A percentile compares a stretch with the other conserved stretches of the same genome.
These are phyloP conservation scores for Aristolochia fimbriata DNA, from an alignment of 164 flowering plant genomes.

Conservation along the genomic window DNA sequence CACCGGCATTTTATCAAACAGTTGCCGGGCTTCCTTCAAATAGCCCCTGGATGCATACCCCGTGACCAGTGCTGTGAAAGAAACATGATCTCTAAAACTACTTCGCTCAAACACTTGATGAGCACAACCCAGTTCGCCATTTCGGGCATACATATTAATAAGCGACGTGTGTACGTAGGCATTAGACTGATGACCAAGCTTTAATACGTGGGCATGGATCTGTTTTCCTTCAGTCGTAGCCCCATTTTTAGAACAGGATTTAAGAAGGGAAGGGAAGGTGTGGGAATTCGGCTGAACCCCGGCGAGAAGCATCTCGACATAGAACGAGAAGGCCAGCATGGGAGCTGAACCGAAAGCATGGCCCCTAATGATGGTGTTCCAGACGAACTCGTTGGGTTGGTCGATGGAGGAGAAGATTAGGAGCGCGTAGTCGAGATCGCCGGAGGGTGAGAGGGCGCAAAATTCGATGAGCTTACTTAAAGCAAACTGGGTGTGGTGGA, in stretches of 20 bases:
- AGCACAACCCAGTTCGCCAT: conserved; percentile 47
- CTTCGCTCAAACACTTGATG: conserved; percentile 53
- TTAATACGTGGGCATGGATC: conserved; percentile 53
- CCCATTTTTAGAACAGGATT: conserved; percentile 36
- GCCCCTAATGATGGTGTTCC: conserved; percentile 64
- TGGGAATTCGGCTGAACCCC: conserved; percentile 55
- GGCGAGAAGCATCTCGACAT: conserved; percentile 33
- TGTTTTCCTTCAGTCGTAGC: conserved; percentile 39
- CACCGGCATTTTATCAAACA: conserved; percentile 59
- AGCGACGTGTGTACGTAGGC: conserved; percentile 56
- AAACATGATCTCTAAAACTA: conserved; percentile 41
- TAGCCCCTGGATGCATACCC: conserved; percentile 44
- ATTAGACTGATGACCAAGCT: conserved; percentile 46
- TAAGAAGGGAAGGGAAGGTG: conserved; percentile 66
- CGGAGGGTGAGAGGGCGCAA: conserved; percentile 50
- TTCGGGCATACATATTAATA: conserved; percentile 48
- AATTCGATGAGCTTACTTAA: conserved; percentile 55
- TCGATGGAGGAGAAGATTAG: conserved; percentile 36
- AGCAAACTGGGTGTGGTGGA: conserved; percentile 62
- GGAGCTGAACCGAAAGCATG: conserved; percentile 32
- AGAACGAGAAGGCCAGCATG: conserved; percentile 23
- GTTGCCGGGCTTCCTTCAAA: conserved; percentile 42
- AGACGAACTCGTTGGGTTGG: conserved; percentile 50
- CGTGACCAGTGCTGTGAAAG: conserved; percentile 55
- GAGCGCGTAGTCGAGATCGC: conserved; percentile 50